Evolutionary conservation across 306 rosid genomes (phyloP).

Genomic region (Fagus sylvatica): DNA sequence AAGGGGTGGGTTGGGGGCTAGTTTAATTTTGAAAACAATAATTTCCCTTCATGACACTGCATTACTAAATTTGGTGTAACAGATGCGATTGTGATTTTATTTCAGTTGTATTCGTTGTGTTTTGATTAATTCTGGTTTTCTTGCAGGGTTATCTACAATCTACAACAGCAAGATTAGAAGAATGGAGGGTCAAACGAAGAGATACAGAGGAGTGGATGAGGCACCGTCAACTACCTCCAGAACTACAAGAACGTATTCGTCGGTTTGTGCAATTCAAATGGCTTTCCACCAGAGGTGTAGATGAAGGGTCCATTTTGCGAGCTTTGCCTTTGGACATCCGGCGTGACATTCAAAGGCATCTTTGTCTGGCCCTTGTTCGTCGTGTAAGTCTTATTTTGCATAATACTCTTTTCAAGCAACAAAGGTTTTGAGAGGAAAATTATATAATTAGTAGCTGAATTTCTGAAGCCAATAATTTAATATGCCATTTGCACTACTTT

Average conservation of each 20-base stretch:
- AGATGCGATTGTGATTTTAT: background rate
- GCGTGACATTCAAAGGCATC: slow-evolving; percentile 87
- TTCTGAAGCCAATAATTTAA: too few species aligned
- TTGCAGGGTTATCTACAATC: slow-evolving; percentile 79
- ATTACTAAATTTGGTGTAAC: background rate
- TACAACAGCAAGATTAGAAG: slow-evolving; percentile 76
- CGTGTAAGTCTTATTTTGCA: slow-evolving; percentile 49
- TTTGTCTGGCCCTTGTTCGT: slow-evolving; percentile 76
- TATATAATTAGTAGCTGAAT: background rate
- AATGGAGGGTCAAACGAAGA: slow-evolving; percentile 79
- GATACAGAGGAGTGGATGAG: slow-evolving; percentile 99
- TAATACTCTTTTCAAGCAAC: background rate
- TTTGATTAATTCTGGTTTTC: background rate
- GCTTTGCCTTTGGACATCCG: slow-evolving; percentile 76
- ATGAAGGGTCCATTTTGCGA: slow-evolving; percentile 73
- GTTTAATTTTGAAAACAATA: background rate
- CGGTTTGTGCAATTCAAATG: slow-evolving; percentile 82
- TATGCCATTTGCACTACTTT: too few species aligned
- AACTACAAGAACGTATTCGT: slow-evolving; percentile 75
- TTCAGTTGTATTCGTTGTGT: background rate
- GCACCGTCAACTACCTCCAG: slow-evolving; percentile 82
- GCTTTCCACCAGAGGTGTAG: slow-evolving; percentile 91
- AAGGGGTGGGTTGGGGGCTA: background rate
- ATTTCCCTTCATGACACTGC: background rate
- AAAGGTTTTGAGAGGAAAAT: background rate